These are phyloP conservation scores for Ehretia macrophylla DNA, from an alignment of 257 asterid species.

Conservation along the genomic window DNA sequence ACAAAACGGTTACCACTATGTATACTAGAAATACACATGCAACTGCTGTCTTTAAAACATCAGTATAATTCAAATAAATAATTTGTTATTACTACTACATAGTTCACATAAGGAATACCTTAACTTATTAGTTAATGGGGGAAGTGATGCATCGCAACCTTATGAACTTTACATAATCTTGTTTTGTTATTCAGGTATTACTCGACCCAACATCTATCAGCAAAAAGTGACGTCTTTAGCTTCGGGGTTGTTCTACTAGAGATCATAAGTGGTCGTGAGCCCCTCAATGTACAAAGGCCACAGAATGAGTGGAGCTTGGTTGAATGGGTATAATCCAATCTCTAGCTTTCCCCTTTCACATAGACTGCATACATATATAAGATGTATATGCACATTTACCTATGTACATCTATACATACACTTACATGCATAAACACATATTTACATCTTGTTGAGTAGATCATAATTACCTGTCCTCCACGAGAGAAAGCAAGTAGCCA, in stretches of 20 bases:
- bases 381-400: background rate
- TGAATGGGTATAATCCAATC: conserved; percentile 68
- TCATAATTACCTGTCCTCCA: too few relatives aligned
- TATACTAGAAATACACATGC: too few relatives aligned
- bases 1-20: too few relatives aligned
- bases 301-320: conserved; percentile 80
- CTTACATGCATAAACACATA: background rate
- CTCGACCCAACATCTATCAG: conserved; percentile 71
- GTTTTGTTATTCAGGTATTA: conserved; percentile 79
- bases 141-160: too few relatives aligned
- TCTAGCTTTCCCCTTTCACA: conserved; percentile 10
- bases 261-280: conserved; percentile 72
- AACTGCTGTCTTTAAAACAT: too few relatives aligned
- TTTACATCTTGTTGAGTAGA: background rate
- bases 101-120: too few relatives aligned
- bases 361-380: conserved; percentile 2
- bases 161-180: too few relatives aligned
- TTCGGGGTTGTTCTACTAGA: conserved; percentile 71
- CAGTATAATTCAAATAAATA: too few relatives aligned
- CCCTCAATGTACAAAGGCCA: conserved; percentile 76
- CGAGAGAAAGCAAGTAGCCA: too few relatives aligned
- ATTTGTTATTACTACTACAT: too few relatives aligned
- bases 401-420: background rate
- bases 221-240: conserved; percentile 91
- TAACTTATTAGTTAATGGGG: too few relatives aligned